These are phyloP conservation scores for Pythium rishiriense DNA, from an alignment of 352 stramenopile genomes.

Conservation along the genomic window DNA sequence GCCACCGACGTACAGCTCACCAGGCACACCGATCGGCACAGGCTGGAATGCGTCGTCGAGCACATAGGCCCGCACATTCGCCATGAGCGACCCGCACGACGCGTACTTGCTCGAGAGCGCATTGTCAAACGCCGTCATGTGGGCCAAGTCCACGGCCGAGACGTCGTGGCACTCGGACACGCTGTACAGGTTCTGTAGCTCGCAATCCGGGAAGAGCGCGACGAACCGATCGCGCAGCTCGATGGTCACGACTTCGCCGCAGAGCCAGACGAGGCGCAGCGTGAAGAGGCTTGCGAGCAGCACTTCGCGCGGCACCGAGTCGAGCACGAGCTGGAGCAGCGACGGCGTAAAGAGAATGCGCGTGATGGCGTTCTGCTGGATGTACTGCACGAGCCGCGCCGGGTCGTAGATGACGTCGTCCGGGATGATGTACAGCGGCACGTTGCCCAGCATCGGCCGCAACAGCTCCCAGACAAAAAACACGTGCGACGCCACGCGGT, in stretches of 20 bases:
- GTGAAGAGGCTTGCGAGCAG: constrained; percentile 60
- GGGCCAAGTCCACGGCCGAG: constrained; percentile 74
- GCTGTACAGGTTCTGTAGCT: constrained; percentile 93
- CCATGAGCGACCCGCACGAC: constrained; percentile 86
- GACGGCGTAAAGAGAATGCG: constrained; percentile 94
- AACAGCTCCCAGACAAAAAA: constrained; percentile 96
- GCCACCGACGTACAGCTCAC: constrained; percentile 87
- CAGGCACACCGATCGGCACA: constrained; percentile 65
- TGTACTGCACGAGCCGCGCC: constrained; percentile 71
- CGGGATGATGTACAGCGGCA: constrained; percentile 90
- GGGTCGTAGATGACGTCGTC: constrained; percentile 93
- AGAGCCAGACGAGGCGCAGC: constrained; percentile 90
- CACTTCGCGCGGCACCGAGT: constrained; percentile 57
- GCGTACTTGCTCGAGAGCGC: constrained; percentile 84
- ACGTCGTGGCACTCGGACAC: constrained; percentile 95
- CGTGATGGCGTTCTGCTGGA: constrained; percentile 80
- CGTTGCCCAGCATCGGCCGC: constrained; percentile 87
- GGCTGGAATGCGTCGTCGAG: constrained; percentile 71
- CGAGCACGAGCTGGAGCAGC: constrained; percentile 87
- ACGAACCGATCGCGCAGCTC: constrained; percentile 88
- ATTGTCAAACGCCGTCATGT: constrained; percentile 74
- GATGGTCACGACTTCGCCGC: constrained; percentile 92
- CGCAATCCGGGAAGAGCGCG: constrained; percentile 76
- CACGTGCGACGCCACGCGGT: constrained; percentile 90
- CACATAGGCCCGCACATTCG: constrained; percentile 77